Percentiles rank a stretch among this genome's conserved stretches.
These are phyloP conservation scores for Helichrysum umbraculigerum DNA, from an alignment of 129 eudicot genomes.

Conservation along the genomic window DNA sequence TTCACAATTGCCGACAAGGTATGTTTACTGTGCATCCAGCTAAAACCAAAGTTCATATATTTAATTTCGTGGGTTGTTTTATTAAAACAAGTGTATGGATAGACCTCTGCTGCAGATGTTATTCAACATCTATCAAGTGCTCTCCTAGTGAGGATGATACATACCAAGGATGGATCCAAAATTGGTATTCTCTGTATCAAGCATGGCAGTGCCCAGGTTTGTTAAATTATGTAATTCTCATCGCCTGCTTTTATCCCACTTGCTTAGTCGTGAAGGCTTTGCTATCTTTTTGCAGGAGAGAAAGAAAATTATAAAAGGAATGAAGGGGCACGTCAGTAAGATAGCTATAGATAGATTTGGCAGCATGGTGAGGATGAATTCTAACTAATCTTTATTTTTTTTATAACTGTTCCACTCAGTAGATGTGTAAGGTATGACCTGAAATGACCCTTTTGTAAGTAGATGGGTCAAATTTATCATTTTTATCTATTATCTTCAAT, in stretches of 20 bases:
- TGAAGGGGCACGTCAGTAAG: slow-evolving; percentile 78
- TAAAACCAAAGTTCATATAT: neutral
- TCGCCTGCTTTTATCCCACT: neutral
- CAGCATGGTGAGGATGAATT: slow-evolving; percentile 48
- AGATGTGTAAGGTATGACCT: neutral
- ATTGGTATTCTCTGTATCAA: slow-evolving; percentile 76
- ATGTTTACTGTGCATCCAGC: neutral
- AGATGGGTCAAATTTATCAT: neutral
- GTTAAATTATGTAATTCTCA: neutral
- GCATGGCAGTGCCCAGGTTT: slow-evolving; percentile 96
- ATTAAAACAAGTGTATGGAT: slow-evolving; percentile 35
- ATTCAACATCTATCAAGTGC: slow-evolving; percentile 79
- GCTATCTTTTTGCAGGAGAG: slow-evolving; percentile 52
- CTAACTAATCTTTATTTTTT: too few relatives aligned
- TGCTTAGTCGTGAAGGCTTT: neutral
- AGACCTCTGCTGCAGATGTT: slow-evolving; percentile 90
- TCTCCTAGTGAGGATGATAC: slow-evolving; percentile 77
- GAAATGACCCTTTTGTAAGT: neutral
- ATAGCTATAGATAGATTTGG: slow-evolving; percentile 76
- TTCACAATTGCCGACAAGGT: slow-evolving; percentile 84
- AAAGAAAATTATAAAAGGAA: slow-evolving; percentile 87
- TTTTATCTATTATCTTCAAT: neutral
- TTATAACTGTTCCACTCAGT: neutral
- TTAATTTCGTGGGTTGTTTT: neutral
- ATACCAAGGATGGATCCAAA: slow-evolving; percentile 81